Percentiles rank a stretch among this genome's conserved stretches.
These are phyloP conservation scores for Pleurotus ostreatus DNA, from an alignment of 768 basidiomycete species.

Conservation along the genomic window DNA sequence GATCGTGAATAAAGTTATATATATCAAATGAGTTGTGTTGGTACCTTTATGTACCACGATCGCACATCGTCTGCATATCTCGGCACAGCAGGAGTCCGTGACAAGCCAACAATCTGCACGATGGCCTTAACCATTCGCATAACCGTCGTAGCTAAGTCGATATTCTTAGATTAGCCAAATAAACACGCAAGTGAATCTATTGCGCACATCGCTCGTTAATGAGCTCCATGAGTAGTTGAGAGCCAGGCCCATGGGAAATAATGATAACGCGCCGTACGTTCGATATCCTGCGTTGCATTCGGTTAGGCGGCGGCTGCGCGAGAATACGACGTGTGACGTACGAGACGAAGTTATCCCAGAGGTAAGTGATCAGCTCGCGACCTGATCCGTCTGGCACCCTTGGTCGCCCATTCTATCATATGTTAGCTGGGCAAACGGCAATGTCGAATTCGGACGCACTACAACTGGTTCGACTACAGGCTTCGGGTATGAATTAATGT, in stretches of 20 bases:
- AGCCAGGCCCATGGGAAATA: conserved; percentile 86
- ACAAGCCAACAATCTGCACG: conserved; percentile 74
- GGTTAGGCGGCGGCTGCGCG: conserved; percentile 3
- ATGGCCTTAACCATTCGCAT: conserved; percentile 65
- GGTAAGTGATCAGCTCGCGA: conserved; percentile 65
- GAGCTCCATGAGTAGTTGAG: conserved; percentile 70
- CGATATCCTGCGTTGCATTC: conserved; percentile 50
- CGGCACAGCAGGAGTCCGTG: conserved; percentile 50
- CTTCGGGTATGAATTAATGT: conserved; percentile 80
- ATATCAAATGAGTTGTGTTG: neutral
- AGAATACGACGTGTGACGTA: conserved; percentile 33
- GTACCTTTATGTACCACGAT: conserved; percentile 73
- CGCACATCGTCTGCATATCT: conserved; percentile 52
- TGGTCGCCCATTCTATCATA: too few species aligned
- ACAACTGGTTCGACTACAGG: conserved; percentile 31
- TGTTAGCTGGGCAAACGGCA: too few species aligned
- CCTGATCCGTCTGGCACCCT: conserved; percentile 21
- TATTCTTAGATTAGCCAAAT: too few species aligned
- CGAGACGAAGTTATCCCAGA: conserved; percentile 98
- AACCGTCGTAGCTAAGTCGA: conserved; percentile 38
- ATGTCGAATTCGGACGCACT: conserved; percentile 21
- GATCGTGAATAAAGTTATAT: conserved; percentile 10
- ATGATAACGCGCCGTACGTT: conserved; percentile 70
- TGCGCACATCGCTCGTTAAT: conserved; percentile 64
- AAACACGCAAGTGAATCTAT: too few species aligned